A percentile compares a stretch with the other conserved stretches of the same genome.
These are phyloP conservation scores for Russula emetica DNA, from an alignment of 768 basidiomycete genomes.

Conservation along the genomic window DNA sequence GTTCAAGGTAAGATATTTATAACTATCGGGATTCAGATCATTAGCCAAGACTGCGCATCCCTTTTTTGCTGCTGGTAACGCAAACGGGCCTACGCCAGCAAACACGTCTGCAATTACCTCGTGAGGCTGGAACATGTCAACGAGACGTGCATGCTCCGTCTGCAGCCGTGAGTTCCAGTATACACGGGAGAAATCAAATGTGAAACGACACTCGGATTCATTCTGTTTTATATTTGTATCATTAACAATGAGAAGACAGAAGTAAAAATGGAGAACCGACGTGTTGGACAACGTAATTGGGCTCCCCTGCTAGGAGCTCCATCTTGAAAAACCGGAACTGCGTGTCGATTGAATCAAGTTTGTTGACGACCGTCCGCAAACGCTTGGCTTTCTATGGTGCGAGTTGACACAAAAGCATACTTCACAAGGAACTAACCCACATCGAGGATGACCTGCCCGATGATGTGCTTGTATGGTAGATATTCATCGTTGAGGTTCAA, in stretches of 20 bases:
- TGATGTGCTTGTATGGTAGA: conserved; percentile 83
- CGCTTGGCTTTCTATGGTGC: conserved; percentile 72
- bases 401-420: conserved; percentile 1
- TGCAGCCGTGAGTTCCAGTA: conserved; percentile 98
- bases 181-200: conserved; percentile 90
- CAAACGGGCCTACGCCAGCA: conserved; percentile 97
- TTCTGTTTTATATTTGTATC: conserved; percentile 42
- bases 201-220: conserved; percentile 83
- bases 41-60: conserved; percentile 89
- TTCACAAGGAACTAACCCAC: conserved; percentile 43
- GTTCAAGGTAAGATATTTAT: conserved; percentile 71
- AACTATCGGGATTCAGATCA: conserved; percentile 89
- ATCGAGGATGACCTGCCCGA: conserved; percentile 90
- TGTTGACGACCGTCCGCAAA: conserved; percentile 91
- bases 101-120: conserved; percentile 92
- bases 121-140: conserved; percentile 62
- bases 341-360: conserved; percentile 78
- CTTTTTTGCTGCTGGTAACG: conserved; percentile 87
- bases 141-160: conserved; percentile 85
- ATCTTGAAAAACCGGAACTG: conserved; percentile 92
- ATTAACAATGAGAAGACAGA: background rate
- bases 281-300: conserved; percentile 80
- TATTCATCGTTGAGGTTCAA: conserved; percentile 89
- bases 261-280: conserved; percentile 43
- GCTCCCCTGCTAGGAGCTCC: conserved; percentile 92